Base-by-base conservation (phyloP, 2,329 filamentous ascomycete species). In the Colletotrichum abscissum region DNA sequence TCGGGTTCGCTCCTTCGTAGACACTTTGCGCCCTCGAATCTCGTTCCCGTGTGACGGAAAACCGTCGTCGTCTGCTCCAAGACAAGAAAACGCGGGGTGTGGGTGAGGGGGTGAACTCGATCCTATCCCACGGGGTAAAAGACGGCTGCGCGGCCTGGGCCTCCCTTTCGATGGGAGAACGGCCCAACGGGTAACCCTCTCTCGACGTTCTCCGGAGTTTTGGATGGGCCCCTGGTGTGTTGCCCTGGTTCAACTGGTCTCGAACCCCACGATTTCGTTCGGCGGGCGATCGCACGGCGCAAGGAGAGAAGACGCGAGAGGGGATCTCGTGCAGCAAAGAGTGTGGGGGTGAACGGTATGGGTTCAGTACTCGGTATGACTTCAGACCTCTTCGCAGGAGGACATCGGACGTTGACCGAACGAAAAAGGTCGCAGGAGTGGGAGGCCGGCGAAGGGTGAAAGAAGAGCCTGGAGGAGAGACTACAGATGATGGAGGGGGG, bases 381-480 rank as follows among this genome's bases (percentile, higher is more conserved):
- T 49, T 49, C 42, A 49, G 42, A n/a, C 19, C 42, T 49, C 42
- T 49, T 49, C 42, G 42, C 42, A 49, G 42, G 7, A 66, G 55
- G 4, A 62, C 49, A 60, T 70, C 70, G 70, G 70, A 73, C 70
- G 70, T 73, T 73, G 70, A 65, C 70, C 70, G 70, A 73, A 28
- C 66, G 3, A 33, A 9, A n/a, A 49, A 46, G 52, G 33, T 30
- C 24, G 38, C 38, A 42, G 49, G 7, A 24, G 19, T 62, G 42
- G 38, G 38, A 42, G 38, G 38, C 38, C 38, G 38, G 11, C 33
- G 28, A 9, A 30, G 57, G 33, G 49, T 28, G 63, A 57, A 57
- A 57, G 54, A 56, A 38, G 8, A 66, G 22, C 35, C 63, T 38
- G 46, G 30, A 63, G 33, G 55, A n/a, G 42, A 28, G 42, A 26